These are phyloP conservation scores for Yamadazyma dendronema DNA, from an alignment of 1,139 yeast species.

Conservation along the genomic window DNA sequence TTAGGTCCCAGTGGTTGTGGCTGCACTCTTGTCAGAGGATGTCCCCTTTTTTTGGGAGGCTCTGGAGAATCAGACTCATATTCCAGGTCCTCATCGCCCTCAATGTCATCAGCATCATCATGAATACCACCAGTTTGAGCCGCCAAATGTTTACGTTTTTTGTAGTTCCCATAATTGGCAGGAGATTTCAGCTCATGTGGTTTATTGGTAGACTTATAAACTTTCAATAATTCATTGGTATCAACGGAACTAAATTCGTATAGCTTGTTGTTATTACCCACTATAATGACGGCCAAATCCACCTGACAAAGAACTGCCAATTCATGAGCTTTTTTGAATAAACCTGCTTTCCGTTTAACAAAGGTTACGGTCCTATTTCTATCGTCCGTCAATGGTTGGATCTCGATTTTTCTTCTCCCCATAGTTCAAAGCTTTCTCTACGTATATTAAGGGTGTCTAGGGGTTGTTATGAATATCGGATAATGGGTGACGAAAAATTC, in stretches of 20 bases:
- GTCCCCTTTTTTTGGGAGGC: too few relatives aligned
- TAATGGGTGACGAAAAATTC: too few relatives aligned
- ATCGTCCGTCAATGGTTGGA: constrained; percentile 87
- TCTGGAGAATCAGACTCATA: too few relatives aligned
- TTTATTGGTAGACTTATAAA: constrained; percentile 38
- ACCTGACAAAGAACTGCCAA: constrained; percentile 89
- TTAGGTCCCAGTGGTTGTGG: too few relatives aligned
- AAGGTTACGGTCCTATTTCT: constrained; percentile 87
- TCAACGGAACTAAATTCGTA: constrained; percentile 81
- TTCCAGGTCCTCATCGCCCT: not conserved
- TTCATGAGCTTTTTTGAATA: constrained; percentile 95
- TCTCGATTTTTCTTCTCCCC: constrained; percentile 97
- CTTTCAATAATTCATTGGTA: constrained; percentile 56
- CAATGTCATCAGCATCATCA: constrained; percentile 10
- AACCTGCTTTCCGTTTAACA: constrained; percentile 90
- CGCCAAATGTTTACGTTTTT: constrained; percentile 28
- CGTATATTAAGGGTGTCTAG: not conserved
- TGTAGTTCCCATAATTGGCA: constrained; percentile 51
- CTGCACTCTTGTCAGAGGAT: too few relatives aligned
- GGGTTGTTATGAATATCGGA: not conserved
- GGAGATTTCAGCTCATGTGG: constrained; percentile 63
- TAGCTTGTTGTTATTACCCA: constrained; percentile 79
- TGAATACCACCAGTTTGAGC: constrained; percentile 4
- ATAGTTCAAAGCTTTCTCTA: constrained; percentile 22
- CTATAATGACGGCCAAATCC: constrained; percentile 84